Base-by-base conservation (phyloP, 2,329 filamentous ascomycete species). In the Clarireedia homoeocarpa region DNA sequence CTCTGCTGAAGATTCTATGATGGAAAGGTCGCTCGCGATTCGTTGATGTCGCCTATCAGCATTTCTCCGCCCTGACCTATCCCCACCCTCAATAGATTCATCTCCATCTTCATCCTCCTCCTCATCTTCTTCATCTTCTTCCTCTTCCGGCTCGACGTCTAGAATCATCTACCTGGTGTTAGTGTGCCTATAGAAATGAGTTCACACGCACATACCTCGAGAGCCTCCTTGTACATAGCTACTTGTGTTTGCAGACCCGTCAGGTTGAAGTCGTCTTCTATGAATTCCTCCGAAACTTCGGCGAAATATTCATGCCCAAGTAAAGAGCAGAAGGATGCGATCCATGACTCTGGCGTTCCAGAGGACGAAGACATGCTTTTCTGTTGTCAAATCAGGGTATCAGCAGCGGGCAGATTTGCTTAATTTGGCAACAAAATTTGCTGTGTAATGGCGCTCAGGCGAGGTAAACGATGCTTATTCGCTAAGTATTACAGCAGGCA, bases 251-350 rank as follows among this genome's bases (percentile, higher is more conserved):
- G 91, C 67, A 99, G 78, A 50, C 94, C 94, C 0, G 94, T 99
- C 62, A 99, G 79, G 73, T 99, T 99, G 79, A 99, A 99, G 73
- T 99, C 94, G 83, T 99, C 94, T 73, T 99, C 94, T 70, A 99
- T 97, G 67, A 99, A 99, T 69, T 99, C 94, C 74, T 99, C 94
- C 47, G 90, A 94, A 51, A 99, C 92, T 76, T 99, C 94, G 61
- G 94, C 94, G 73, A 99, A 99, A 76, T 97, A 99, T 73, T 99
- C 94, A 71, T 99, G 94, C 60, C 94, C 94, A 59, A 97, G 82
- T 47, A 97, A 79, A 40, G 89, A 91, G 77, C 94, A 99, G 73
- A 96, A 99, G 57, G 91, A 95, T 61, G 90, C 88, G 76, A 99
- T 97, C 94, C 94, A 99, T 55, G 91, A 95, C 77, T 99, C 94